Conservation (phyloP, 805 yeast genomes). For the Kazachstania africana region DNA sequence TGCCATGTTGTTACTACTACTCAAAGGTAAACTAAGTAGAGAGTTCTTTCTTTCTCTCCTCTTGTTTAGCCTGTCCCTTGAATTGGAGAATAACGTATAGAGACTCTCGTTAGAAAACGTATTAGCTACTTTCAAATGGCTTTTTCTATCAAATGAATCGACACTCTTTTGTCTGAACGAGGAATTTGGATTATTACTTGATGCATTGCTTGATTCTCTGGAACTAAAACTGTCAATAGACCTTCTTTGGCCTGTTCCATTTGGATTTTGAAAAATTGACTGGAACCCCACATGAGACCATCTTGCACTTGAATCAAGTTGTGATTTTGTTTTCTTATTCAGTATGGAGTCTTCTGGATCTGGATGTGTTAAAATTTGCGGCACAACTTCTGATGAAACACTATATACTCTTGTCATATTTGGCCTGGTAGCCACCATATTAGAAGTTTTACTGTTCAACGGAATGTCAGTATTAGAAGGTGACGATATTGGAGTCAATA, state of each 20-base stretch:
- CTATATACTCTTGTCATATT: constrained; percentile 12
- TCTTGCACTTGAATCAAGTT: constrained; percentile 4
- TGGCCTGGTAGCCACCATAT: not conserved
- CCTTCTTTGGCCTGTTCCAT: constrained; percentile 3
- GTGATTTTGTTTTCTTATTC: constrained; percentile 5
- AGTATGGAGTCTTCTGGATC: constrained; percentile 9
- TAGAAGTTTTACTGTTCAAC: too few species aligned
- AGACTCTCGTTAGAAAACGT: not conserved
- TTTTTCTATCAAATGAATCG: not conserved
- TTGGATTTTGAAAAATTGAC: constrained; percentile 8
- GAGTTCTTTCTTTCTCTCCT: constrained; percentile 5
- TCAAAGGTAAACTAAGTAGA: constrained; percentile 1
- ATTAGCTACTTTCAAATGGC: not conserved
- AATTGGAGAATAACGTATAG: too few species aligned
- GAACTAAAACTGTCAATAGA: constrained; percentile 3
- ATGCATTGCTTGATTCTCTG: constrained; percentile 1
- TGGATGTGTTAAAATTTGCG: constrained; percentile 17
- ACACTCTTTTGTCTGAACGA: too few species aligned
- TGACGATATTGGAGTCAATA: too few species aligned
- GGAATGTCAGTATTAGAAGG: too few species aligned
- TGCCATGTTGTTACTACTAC: too few species aligned
- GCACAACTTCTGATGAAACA: constrained; percentile 22
- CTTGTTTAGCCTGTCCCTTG: too few species aligned
- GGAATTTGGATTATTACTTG: not conserved
- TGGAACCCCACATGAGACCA: constrained; percentile 14